Evolutionary conservation across 129 eudicot species (phyloP).

Genomic region (Smallanthus sonchifolius): DNA sequence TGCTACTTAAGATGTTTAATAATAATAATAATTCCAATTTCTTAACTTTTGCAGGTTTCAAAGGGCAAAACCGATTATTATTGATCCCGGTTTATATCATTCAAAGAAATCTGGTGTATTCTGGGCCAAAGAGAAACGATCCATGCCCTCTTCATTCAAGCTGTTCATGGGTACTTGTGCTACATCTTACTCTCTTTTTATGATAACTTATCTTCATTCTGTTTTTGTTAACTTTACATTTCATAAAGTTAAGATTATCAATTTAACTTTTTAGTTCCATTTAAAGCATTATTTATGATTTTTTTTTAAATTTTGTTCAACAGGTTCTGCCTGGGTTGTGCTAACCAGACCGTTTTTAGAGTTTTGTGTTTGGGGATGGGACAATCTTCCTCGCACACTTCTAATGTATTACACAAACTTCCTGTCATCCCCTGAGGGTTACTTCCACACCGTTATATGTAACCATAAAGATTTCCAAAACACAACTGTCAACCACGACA

Average conservation of each 20-base stretch:
- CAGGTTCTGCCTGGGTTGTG: slow-evolving; percentile 91
- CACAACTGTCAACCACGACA: slow-evolving; percentile 87
- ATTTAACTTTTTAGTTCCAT: background rate
- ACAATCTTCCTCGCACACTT: slow-evolving; percentile 95
- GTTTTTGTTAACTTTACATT: no score
- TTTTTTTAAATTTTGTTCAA: background rate
- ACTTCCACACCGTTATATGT: slow-evolving; percentile 86
- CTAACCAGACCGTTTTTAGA: slow-evolving; percentile 85
- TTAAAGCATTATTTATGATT: background rate
- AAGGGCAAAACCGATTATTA: slow-evolving; percentile 83
- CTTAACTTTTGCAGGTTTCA: slow-evolving; percentile 50
- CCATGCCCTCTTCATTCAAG: slow-evolving; percentile 89
- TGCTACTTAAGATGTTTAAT: background rate
- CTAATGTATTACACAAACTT: slow-evolving; percentile 96
- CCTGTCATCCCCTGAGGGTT: slow-evolving; percentile 76
- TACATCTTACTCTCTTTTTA: background rate
- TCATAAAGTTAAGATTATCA: no score
- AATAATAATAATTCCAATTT: background rate
- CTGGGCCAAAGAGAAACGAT: slow-evolving; percentile 98
- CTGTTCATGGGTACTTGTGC: slow-evolving; percentile 60
- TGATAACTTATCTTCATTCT: background rate
- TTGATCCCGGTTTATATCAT: slow-evolving; percentile 95
- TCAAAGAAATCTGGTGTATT: slow-evolving; percentile 85
- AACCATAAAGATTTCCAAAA: slow-evolving; percentile 93
- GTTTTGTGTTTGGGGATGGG: slow-evolving; percentile 97